phyloP scores from a whole-genome alignment of 2,329 filamentous ascomycete species.

The Monilinia polystroma region DNA sequence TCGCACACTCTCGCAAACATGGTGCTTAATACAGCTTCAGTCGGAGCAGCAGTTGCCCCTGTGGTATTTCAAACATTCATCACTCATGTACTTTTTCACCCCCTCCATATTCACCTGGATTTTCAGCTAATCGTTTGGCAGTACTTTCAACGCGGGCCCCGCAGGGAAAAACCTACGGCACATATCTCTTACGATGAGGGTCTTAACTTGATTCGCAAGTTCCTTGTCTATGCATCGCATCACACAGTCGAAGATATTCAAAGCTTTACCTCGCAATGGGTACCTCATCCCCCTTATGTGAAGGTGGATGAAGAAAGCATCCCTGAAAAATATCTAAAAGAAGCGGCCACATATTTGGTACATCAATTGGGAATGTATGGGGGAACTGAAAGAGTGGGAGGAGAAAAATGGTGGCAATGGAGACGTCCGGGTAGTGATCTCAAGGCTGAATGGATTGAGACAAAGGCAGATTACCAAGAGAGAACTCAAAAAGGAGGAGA shows the following conservation, averaged over 20 bases:
- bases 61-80: slow-evolving; percentile 84
- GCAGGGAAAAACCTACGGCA: slow-evolving; percentile 77
- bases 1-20: slow-evolving; percentile 28
- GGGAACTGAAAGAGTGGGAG: slow-evolving; percentile 75
- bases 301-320: slow-evolving; percentile 70
- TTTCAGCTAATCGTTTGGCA: slow-evolving; percentile 42
- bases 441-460: slow-evolving; percentile 93
- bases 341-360: slow-evolving; percentile 65
- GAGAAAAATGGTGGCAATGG: slow-evolving; percentile 89
- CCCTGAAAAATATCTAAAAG: slow-evolving; percentile 58
- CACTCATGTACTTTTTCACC: slow-evolving; percentile 66
- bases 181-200: slow-evolving; percentile 95
- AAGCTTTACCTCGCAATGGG: slow-evolving; percentile 86
- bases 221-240: slow-evolving; percentile 79
- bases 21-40: slow-evolving; percentile 72
- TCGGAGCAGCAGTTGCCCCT: slow-evolving; percentile 81
- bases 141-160: slow-evolving; percentile 78
- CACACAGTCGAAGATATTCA: slow-evolving; percentile 94
- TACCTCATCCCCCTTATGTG: slow-evolving; percentile 86
- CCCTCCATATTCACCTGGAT: not conserved
- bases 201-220: slow-evolving; percentile 80
- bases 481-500: slow-evolving; percentile 61
- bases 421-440: slow-evolving; percentile 64
- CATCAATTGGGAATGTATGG: slow-evolving; percentile 77
- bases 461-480: slow-evolving; percentile 76